Evolutionary conservation across 495 filamentous ascomycete genomes (phyloP), one percentile per base, ranked within the genome.

Genomic region (Symbiotaphrina buchneri): DNA sequence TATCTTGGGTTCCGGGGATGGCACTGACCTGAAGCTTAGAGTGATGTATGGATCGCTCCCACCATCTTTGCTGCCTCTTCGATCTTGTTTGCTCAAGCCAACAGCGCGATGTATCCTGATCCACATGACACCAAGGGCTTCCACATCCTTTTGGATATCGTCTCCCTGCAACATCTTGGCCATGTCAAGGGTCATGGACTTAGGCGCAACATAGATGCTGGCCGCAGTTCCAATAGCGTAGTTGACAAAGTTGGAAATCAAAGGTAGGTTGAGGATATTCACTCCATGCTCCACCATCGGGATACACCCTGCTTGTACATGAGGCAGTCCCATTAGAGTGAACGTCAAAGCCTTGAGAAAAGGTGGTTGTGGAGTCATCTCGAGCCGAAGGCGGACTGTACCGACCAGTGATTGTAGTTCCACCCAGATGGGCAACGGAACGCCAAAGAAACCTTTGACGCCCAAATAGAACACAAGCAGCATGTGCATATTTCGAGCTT

Each of bases 171-270:
- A 61, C 55, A 94, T 74, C 52, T 83, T 84, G 37, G 75, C 69
- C 33, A 95, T 63, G 42, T 95, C 84, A 35, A 95, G 64, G 2
- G 77, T 79, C 74, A 93, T 75, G 1, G 77, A 84, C 50, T 92
- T 95, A n/a, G 85, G 85, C 10, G 85, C 85, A 25, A 92, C 83
- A 37, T 92, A 94, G 61, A 91, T 78, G 45, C 71, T 74, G 20
- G 73, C 69, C 3, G 83, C 80, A 1, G 85, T 69, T 21, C 62
- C 70, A 39, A 95, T 91, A n/a, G 84, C 80, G 47, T 82, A 91
- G 52, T 94, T 91, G 52, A 92, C 84, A 46, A 95, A 94, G 39
- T 91, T 85, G 0, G 80, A 91, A 40, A 95, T 92, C 27, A 95
- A 45, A 0, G 85, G 85, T 17, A 95, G 54, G 39, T 95, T 92